Evolutionary conservation across 441 rosid genomes (phyloP), one percentile per base, ranked within the genome.

Genomic region (Erodium moschatum): DNA sequence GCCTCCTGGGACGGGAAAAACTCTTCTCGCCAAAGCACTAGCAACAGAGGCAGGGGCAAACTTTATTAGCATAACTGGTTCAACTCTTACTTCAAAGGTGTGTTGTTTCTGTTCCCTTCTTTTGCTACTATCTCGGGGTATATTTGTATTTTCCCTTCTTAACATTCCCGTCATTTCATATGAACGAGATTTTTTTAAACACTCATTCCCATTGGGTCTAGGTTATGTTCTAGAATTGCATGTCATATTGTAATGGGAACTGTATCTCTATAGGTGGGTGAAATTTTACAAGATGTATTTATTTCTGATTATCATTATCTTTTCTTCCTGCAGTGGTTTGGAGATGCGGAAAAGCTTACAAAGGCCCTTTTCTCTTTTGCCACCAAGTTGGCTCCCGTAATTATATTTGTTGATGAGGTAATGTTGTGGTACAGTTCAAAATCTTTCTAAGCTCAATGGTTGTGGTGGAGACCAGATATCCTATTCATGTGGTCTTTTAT

Each of bases 1-100:
- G 74, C 99, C 97, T 80, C 97, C 97, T 80, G 97, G 99, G 72
- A 94, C 97, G 65, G 99, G 97, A 78, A 94, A 94, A 80, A 89
- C 99, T 5, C 97, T 94, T 74, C 88, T 94, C 64, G 97, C 97
- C 60, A 94, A 91, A 83, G 99, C 97, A 15, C 89, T 94, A 74
- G 99, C 99, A 21, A 94, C 97, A 65, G 97, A 94, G 81, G 97
- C 97, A 3, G 91, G 97, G 70, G 97, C 97, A 42, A 94, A 89
- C 81, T 94, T 94, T 81, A 88, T 94, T 66, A 91, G 94, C 84
- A 84, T 94, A 76, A 94, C 97, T 54, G 99, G 97, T 75, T 94
- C 97, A 56, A 84, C 92, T 68, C 93, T 94, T 67, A 88, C 97
- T 24, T 94, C 97, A 74, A 94, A 94, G 97, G 99, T 91, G 19